Conservation (phyloP, 2,329 filamentous ascomycete species). For the Microdochium nivale region DNA sequence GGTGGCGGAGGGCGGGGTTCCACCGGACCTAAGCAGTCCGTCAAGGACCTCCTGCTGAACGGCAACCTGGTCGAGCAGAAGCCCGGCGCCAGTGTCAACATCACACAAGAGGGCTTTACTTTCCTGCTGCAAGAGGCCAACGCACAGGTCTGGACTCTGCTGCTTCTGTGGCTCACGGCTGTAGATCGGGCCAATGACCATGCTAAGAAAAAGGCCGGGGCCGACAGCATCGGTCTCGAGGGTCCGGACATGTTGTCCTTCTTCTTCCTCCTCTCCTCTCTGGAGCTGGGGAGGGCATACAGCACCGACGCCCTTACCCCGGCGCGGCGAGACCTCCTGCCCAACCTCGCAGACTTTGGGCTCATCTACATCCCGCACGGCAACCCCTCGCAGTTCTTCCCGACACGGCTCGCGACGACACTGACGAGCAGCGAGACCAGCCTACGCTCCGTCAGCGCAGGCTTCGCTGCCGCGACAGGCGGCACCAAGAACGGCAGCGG, state of each 20-base stretch:
- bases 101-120: slow-evolving; percentile 88
- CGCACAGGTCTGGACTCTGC: slow-evolving; percentile 91
- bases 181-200: slow-evolving; percentile 47
- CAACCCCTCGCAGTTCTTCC: slow-evolving; percentile 63
- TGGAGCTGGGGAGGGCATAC: slow-evolving; percentile 88
- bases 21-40: slow-evolving; percentile 59
- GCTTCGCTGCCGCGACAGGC: slow-evolving; percentile 57
- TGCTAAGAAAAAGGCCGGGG: slow-evolving; percentile 43
- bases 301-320: slow-evolving; percentile 75
- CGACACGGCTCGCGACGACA: slow-evolving; percentile 87
- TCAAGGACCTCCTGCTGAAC: slow-evolving; percentile 73
- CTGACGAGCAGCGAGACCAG: slow-evolving; percentile 68
- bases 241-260: slow-evolving; percentile 76
- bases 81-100: slow-evolving; percentile 46
- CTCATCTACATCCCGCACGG: slow-evolving; percentile 67
- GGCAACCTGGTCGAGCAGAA: slow-evolving; percentile 69
- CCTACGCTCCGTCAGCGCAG: slow-evolving; percentile 60
- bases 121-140: slow-evolving; percentile 94
- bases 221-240: slow-evolving; percentile 59
- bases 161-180: slow-evolving; percentile 88
- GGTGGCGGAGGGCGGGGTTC: slow-evolving; percentile 35
- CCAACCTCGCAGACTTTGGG: slow-evolving; percentile 83
- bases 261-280: slow-evolving; percentile 86
- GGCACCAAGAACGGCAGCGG: slow-evolving; percentile 24
- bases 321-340: slow-evolving; percentile 80